Conservation (phyloP, 2,329 filamentous ascomycete genomes). For the Cucurbitaria berberidis region DNA sequence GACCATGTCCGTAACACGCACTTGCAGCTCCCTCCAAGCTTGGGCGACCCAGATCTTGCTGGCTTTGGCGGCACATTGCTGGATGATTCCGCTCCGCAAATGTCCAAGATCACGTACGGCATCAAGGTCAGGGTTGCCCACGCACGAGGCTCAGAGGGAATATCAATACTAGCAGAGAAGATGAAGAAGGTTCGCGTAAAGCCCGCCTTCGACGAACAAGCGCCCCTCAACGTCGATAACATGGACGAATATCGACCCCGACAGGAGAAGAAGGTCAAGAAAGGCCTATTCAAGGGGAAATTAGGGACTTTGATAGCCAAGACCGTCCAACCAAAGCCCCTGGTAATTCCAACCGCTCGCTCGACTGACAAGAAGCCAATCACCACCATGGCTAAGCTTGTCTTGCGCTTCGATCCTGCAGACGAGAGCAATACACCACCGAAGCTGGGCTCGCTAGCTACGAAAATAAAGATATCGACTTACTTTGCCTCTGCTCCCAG, state of each 20-base stretch:
- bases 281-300: constrained; percentile 65
- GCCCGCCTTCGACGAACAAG: constrained; percentile 64
- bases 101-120: constrained; percentile 65
- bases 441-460: constrained; percentile 58
- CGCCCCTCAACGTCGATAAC: constrained; percentile 61
- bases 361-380: constrained; percentile 50
- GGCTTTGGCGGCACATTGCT: constrained; percentile 57
- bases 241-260: constrained; percentile 60
- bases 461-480: constrained; percentile 64
- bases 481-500: constrained; percentile 62
- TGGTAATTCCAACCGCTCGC: constrained; percentile 56
- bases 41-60: constrained; percentile 64
- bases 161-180: constrained; percentile 57
- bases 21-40: constrained; percentile 64
- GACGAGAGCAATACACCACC: constrained; percentile 59
- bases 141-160: constrained; percentile 45
- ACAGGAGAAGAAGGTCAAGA: constrained; percentile 65
- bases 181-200: constrained; percentile 65
- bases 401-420: constrained; percentile 66
- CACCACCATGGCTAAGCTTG: constrained; percentile 62
- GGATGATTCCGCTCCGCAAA: constrained; percentile 68
- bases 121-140: constrained; percentile 58
- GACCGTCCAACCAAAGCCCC: constrained; percentile 63
- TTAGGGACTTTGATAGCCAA: constrained; percentile 64
- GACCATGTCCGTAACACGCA: constrained; percentile 62